Base-by-base conservation (phyloP, 495 filamentous ascomycete species). In the Amphirosellinia nigrospora region DNA sequence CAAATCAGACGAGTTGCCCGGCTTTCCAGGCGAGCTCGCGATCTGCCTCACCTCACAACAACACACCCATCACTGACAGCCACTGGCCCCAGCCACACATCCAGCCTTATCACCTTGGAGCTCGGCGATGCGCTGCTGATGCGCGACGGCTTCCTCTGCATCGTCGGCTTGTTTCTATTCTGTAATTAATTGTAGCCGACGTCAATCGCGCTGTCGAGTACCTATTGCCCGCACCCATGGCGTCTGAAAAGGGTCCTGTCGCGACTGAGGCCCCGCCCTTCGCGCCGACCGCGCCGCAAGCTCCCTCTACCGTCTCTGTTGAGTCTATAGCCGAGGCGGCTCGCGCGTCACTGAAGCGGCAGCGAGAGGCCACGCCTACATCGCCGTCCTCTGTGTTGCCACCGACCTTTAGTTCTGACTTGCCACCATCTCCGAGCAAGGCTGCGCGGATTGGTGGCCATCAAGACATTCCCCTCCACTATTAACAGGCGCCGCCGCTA, bases 61-160 rank as follows among this genome's bases (percentile, higher is more conserved):
- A 76, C 72, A 76, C 72, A n/a, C n/a, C n/a, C 72, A 70, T 72
- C 67, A 59, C 72, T 70, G 70, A 70, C 76, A 78, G 84, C 84
- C 84, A 86, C 84, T 78, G 77, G 83, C 81, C 81, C 71, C 84
- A 84, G 82, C 84, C 83, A 83, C 82, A 84, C 83, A 79, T 75
- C 74, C 77, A 78, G 74, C 75, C 79, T 78, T 75, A 73, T 68
- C 71, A 50, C 70, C 71, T 64, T 73, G 73, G 61, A 73, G 71
- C 74, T 75, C 72, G 78, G 81, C 74, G 75, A 86, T 84, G 83
- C 78, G 71, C 71, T 70, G 69, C 72, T 76, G 72, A 75, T 77
- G 74, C 75, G 79, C 74, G 78, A 75, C 72, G 77, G 70, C 73
- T 73, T 66, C 39, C 36, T 72, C 71, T 70, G 70, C 63, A 60